Conservation (phyloP, 257 asterid species). For the Solanum habrochaites region DNA sequence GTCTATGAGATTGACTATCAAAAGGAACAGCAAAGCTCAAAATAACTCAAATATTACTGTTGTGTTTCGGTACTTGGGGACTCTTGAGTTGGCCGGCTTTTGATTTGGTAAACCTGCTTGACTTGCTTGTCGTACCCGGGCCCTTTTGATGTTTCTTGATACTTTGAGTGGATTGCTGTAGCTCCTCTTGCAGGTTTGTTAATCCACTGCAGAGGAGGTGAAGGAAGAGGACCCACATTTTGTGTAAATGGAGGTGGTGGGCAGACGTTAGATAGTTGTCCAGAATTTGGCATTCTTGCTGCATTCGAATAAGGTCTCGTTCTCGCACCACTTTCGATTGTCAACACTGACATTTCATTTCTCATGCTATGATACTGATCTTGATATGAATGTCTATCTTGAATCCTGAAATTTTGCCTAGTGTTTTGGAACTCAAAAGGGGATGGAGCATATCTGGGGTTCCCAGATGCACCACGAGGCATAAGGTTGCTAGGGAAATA, state of each 20-base stretch:
- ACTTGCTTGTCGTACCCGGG: slow-evolving; percentile 26
- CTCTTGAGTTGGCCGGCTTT: slow-evolving; percentile 14
- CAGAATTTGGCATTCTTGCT: slow-evolving; percentile 24
- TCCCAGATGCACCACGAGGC: slow-evolving; percentile 27
- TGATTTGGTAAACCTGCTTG: slow-evolving; percentile 53
- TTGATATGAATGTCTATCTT: slow-evolving; percentile 26
- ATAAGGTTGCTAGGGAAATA: slow-evolving; percentile 9
- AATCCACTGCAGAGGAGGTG: slow-evolving; percentile 75
- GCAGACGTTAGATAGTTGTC: slow-evolving; percentile 6
- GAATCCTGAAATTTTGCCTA: slow-evolving; percentile 25
- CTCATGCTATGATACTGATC: slow-evolving; percentile 39
- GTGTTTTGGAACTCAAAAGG: slow-evolving; percentile 21
- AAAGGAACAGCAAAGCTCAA: neutral
- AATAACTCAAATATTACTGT: neutral
- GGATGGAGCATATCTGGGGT: slow-evolving; percentile 17
- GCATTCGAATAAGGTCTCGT: slow-evolving; percentile 11
- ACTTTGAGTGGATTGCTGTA: slow-evolving; percentile 12
- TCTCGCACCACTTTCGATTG: slow-evolving; percentile 26
- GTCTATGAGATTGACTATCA: neutral
- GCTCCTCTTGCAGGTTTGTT: slow-evolving; percentile 21
- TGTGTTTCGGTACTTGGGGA: slow-evolving; percentile 7
- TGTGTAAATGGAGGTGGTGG: slow-evolving; percentile 18
- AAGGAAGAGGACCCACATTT: slow-evolving; percentile 35
- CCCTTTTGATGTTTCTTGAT: slow-evolving; percentile 13
- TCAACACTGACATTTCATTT: slow-evolving; percentile 46